phyloP scores from a whole-genome alignment of 2,329 filamentous ascomycete species.

The Diaporthe eres region DNA sequence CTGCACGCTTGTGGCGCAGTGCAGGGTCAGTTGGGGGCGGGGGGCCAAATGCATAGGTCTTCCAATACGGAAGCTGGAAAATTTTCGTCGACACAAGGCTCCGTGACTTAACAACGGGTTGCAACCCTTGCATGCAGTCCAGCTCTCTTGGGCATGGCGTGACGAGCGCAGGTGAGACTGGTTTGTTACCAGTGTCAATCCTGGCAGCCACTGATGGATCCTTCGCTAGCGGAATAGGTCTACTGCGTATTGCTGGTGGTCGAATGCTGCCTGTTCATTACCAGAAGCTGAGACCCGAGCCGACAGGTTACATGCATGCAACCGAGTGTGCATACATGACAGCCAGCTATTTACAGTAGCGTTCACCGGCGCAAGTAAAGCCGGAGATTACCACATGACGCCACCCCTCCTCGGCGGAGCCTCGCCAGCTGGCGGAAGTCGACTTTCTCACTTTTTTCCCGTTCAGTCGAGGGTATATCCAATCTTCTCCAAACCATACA shows the following conservation, averaged over 20 bases:
- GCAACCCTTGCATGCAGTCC: background rate
- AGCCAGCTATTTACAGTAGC: slow-evolving; percentile 1
- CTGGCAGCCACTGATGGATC: background rate
- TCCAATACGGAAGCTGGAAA: slow-evolving; percentile 16
- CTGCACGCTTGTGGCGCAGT: slow-evolving; percentile 9
- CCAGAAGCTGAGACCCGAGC: slow-evolving; percentile 10
- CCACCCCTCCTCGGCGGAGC: slow-evolving; percentile 10
- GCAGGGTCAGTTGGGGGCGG: background rate
- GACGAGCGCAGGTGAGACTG: background rate
- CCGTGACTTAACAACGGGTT: background rate
- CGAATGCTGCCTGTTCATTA: background rate
- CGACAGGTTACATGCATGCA: slow-evolving; percentile 7
- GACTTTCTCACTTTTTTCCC: background rate
- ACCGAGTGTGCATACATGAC: background rate
- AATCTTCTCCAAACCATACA: background rate
- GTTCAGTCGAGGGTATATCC: background rate
- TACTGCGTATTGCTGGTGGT: background rate
- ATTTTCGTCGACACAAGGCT: background rate
- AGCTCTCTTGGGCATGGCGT: background rate
- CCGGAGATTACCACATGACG: slow-evolving; percentile 21
- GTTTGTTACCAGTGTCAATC: background rate
- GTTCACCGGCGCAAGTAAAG: background rate
- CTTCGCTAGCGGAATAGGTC: background rate
- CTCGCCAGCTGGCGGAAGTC: background rate
- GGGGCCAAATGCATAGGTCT: background rate